These are phyloP conservation scores for Phytopythium ostracodes DNA, from an alignment of 352 stramenopile genomes.

Conservation along the genomic window DNA sequence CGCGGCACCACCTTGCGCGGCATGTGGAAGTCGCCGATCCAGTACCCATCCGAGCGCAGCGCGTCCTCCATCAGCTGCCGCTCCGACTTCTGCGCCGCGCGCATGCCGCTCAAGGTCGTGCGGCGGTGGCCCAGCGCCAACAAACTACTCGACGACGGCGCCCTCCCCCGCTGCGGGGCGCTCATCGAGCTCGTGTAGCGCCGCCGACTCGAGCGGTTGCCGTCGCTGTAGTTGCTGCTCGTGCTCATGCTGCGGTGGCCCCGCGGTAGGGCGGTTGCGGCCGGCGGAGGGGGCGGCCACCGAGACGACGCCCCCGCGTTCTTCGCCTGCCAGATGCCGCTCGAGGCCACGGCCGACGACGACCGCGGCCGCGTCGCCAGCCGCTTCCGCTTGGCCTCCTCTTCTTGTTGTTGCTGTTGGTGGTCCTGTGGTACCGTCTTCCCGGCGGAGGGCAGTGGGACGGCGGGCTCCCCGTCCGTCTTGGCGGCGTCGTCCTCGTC, in stretches of 20 bases:
- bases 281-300: background rate
- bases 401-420: conserved; percentile 13
- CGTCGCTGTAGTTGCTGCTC: conserved; percentile 15
- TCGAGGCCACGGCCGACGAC: conserved; percentile 14
- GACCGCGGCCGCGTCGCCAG: conserved; percentile 16
- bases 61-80: conserved; percentile 51
- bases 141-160: background rate
- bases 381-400: conserved; percentile 8
- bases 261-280: background rate
- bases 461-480: background rate
- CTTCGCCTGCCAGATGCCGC: conserved; percentile 6
- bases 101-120: conserved; percentile 24
- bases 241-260: conserved; percentile 17
- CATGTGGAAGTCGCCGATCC: conserved; percentile 67
- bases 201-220: conserved; percentile 18
- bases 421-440: too few species aligned
- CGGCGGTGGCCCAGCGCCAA: conserved; percentile 12
- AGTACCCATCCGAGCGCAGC: conserved; percentile 67
- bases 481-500: conserved; percentile 23
- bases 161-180: background rate
- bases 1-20: conserved; percentile 37
- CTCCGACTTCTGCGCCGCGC: conserved; percentile 24
- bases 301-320: too few species aligned
- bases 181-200: background rate
- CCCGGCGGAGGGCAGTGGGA: conserved; percentile 5